These are phyloP conservation scores for Vinca minor DNA, from an alignment of 257 asterid species.

Conservation along the genomic window DNA sequence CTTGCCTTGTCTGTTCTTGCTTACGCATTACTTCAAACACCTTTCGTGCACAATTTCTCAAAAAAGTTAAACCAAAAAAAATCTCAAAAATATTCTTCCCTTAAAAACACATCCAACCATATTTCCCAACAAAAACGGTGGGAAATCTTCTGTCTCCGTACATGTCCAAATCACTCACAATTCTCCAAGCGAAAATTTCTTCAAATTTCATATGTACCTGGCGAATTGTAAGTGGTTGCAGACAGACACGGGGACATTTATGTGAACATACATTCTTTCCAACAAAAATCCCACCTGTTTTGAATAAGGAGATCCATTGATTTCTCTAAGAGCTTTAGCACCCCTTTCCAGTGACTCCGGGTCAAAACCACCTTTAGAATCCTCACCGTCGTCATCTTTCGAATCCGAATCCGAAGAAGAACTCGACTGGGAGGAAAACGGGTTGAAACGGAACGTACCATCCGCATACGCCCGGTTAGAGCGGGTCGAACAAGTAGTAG, in stretches of 20 bases:
- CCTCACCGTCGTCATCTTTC: conserved; percentile 44
- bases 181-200: no score
- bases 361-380: conserved; percentile 60
- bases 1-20: conserved; percentile 71
- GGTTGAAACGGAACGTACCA: conserved; percentile 40
- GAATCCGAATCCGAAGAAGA: conserved; percentile 35
- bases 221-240: no score
- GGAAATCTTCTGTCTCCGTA: no score
- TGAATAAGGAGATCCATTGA: conserved; percentile 53
- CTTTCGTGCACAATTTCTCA: conserved; percentile 25
- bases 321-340: conserved; percentile 78
- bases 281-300: conserved; percentile 36
- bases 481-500: conserved; percentile 34
- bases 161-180: no score
- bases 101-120: not conserved
- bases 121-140: not conserved
- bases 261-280: no score
- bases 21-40: conserved; percentile 79
- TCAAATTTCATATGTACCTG: no score
- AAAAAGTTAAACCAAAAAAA: conserved; percentile 3
- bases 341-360: conserved; percentile 72
- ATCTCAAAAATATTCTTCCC: not conserved
- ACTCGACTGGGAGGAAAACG: conserved; percentile 42
- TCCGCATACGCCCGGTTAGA: conserved; percentile 37
- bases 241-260: no score